Conservation (phyloP, 371 early-diverging fungal species). For the Saksenaea oblongispora region DNA sequence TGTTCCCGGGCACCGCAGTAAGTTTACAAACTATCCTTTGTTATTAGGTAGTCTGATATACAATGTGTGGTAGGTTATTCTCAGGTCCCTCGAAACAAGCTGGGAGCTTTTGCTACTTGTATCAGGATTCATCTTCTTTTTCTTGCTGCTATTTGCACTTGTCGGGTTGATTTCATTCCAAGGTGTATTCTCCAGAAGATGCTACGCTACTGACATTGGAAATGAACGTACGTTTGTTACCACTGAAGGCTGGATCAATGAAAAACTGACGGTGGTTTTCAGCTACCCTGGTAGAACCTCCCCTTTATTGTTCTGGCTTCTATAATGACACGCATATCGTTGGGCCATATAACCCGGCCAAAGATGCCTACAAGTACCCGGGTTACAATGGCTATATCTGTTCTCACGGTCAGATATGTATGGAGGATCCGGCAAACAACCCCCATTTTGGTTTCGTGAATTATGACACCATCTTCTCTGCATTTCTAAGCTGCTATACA, state of each 20-base stretch:
- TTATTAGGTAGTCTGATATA: neutral
- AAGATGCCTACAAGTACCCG: slow-evolving; percentile 34
- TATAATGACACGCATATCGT: slow-evolving; percentile 43
- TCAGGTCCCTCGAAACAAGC: slow-evolving; percentile 56
- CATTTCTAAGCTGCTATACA: slow-evolving; percentile 54
- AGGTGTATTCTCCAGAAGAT: slow-evolving; percentile 55
- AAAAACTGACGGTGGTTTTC: neutral
- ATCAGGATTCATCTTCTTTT: slow-evolving; percentile 56
- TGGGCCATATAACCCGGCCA: slow-evolving; percentile 41
- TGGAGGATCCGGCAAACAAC: slow-evolving; percentile 46
- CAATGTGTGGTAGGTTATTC: slow-evolving; percentile 37
- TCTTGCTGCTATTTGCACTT: slow-evolving; percentile 56
- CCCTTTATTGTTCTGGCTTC: slow-evolving; percentile 57
- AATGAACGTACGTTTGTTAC: slow-evolving; percentile 29
- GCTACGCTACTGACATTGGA: slow-evolving; percentile 30
- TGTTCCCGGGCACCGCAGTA: slow-evolving; percentile 61
- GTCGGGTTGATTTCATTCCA: slow-evolving; percentile 56
- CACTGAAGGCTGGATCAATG: neutral
- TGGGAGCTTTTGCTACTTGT: slow-evolving; percentile 56
- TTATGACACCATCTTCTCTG: slow-evolving; percentile 53
- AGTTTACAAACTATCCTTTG: slow-evolving; percentile 10
- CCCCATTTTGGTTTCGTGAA: slow-evolving; percentile 50
- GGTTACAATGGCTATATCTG: slow-evolving; percentile 42
- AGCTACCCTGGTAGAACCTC: slow-evolving; percentile 50
- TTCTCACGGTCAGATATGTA: slow-evolving; percentile 46